Evolutionary conservation across 2,329 filamentous ascomycete genomes (phyloP).

Genomic region (Hypoxylon sp.): DNA sequence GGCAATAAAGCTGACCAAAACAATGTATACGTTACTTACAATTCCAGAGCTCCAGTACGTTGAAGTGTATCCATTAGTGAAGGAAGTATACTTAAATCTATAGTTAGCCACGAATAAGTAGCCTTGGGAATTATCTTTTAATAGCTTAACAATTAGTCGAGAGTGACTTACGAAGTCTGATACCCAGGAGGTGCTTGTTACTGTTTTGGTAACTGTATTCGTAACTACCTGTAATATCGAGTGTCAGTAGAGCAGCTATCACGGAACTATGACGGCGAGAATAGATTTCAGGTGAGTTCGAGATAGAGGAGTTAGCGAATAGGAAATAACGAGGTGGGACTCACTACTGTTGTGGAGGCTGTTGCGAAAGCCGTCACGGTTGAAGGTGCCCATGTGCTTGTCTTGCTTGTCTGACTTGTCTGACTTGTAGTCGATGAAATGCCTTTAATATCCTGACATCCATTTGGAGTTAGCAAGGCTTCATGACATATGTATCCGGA

Average conservation of each 20-base stretch:
- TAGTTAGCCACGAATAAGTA: constrained; percentile 15
- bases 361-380: constrained; percentile 22
- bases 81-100: constrained; percentile 17
- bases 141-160: neutral
- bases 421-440: neutral
- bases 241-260: constrained; percentile 1
- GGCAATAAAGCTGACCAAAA: neutral
- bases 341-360: constrained; percentile 23
- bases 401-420: constrained; percentile 1
- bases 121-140: neutral
- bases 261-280: neutral
- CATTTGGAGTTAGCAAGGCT: constrained; percentile 18
- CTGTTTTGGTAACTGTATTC: constrained; percentile 27
- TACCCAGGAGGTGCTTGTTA: constrained; percentile 20
- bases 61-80: constrained; percentile 9
- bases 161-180: constrained; percentile 18
- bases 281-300: neutral
- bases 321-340: constrained; percentile 1
- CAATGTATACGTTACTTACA: constrained; percentile 10
- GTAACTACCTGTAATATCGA: constrained; percentile 21
- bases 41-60: neutral
- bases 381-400: constrained; percentile 19
- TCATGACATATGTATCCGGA: neutral
- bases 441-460: constrained; percentile 24
- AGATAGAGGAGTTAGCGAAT: neutral